These are phyloP conservation scores for Jamesozyma spencerorum DNA, from an alignment of 805 yeast species.

Conservation along the genomic window DNA sequence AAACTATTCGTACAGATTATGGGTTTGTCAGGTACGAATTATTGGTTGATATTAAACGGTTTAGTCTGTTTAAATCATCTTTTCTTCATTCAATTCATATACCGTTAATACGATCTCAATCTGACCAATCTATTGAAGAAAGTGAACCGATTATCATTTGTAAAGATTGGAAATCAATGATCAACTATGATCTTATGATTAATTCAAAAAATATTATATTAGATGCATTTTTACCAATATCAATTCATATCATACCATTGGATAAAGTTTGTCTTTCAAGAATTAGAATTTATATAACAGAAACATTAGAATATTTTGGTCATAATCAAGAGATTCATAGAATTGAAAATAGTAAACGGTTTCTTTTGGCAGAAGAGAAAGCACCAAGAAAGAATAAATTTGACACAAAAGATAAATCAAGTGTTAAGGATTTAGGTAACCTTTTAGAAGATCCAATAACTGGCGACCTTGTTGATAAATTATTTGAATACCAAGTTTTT, in stretches of 20 bases:
- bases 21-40: slow-evolving; percentile 66
- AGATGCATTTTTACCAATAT: slow-evolving; percentile 73
- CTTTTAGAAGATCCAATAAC: slow-evolving; percentile 32
- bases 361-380: slow-evolving; percentile 67
- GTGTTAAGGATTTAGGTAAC: slow-evolving; percentile 32
- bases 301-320: slow-evolving; percentile 76
- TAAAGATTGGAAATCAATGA: slow-evolving; percentile 85
- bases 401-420: slow-evolving; percentile 16
- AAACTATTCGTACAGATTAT: slow-evolving; percentile 62
- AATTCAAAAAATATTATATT: slow-evolving; percentile 80
- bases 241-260: slow-evolving; percentile 73
- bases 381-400: slow-evolving; percentile 34
- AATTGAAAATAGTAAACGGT: slow-evolving; percentile 77
- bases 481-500: slow-evolving; percentile 72
- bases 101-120: slow-evolving; percentile 59
- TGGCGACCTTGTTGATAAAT: slow-evolving; percentile 58
- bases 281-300: slow-evolving; percentile 74
- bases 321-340: slow-evolving; percentile 77
- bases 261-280: slow-evolving; percentile 80
- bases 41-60: slow-evolving; percentile 59
- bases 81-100: slow-evolving; percentile 48
- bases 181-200: slow-evolving; percentile 79
- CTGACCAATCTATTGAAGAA: slow-evolving; percentile 71
- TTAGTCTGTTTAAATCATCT: slow-evolving; percentile 78
- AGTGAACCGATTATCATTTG: slow-evolving; percentile 84